Percentiles rank a stretch among this genome's conserved stretches.
Evolutionary conservation across 1,284 basidiomycete species (phyloP).

Genomic region (Tilletia indica): DNA sequence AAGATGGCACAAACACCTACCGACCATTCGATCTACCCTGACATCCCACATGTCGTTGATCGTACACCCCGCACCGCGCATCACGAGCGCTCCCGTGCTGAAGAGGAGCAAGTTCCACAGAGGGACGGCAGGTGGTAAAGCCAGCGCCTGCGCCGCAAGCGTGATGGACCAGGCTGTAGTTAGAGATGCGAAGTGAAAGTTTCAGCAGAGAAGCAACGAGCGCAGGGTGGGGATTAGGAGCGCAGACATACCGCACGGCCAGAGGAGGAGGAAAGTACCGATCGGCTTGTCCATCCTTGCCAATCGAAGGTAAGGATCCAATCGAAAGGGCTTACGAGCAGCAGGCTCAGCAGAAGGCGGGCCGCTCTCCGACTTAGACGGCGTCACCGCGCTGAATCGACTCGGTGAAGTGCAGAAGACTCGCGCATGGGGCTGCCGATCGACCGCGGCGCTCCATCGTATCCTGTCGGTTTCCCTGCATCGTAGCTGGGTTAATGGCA

Average conservation of each 20-base stretch:
- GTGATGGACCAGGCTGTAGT: slow-evolving; percentile 50
- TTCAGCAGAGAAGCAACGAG: not conserved
- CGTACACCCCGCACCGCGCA: slow-evolving; percentile 97
- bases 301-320: slow-evolving; percentile 75
- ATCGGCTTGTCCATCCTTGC: slow-evolving; percentile 93
- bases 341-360: too few relatives aligned
- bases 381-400: too few relatives aligned
- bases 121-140: slow-evolving; percentile 33
- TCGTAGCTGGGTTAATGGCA: too few relatives aligned
- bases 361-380: too few relatives aligned
- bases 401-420: too few relatives aligned
- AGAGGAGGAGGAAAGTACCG: slow-evolving; percentile 83
- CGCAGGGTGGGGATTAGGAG: not conserved
- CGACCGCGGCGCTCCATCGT: too few relatives aligned
- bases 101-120: slow-evolving; percentile 67
- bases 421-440: too few relatives aligned
- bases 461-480: too few relatives aligned
- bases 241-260: slow-evolving; percentile 75
- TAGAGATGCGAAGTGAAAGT: not conserved
- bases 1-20: slow-evolving; percentile 60
- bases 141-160: slow-evolving; percentile 44
- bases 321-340: not conserved
- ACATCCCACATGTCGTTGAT: slow-evolving; percentile 99
- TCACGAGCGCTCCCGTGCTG: slow-evolving; percentile 83
- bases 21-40: slow-evolving; percentile 84